These are phyloP conservation scores for Cercophora samala DNA, from an alignment of 495 filamentous ascomycete genomes.

Conservation along the genomic window DNA sequence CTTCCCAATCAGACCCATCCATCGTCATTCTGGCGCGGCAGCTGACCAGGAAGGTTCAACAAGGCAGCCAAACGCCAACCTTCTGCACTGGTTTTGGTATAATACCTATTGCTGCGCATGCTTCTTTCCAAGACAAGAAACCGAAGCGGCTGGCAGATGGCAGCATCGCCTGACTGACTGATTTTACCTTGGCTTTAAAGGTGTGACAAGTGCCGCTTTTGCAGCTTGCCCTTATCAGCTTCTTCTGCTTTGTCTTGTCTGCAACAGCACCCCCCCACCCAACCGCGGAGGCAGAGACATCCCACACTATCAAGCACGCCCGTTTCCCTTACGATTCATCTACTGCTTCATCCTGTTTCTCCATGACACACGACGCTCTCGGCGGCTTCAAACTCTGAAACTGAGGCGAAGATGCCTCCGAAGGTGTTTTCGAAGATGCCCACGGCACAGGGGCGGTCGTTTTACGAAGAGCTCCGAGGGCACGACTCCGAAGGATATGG, in stretches of 20 bases:
- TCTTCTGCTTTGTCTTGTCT: background rate
- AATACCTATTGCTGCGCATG: background rate
- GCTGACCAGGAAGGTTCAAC: background rate
- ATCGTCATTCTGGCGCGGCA: constrained; percentile 24
- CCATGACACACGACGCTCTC: constrained; percentile 7
- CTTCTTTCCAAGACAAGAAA: constrained; percentile 4
- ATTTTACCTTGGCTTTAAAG: background rate
- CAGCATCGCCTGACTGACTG: constrained; percentile 22
- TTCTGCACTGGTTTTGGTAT: background rate
- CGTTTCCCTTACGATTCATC: background rate
- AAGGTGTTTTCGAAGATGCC: constrained; percentile 75
- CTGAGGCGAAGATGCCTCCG: constrained; percentile 56
- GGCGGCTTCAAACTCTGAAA: constrained; percentile 7
- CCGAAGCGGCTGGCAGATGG: constrained; percentile 6
- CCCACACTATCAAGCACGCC: background rate
- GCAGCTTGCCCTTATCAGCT: background rate
- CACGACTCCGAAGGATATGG: constrained; percentile 54
- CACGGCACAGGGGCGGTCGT: constrained; percentile 58
- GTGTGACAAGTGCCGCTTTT: background rate
- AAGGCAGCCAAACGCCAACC: constrained; percentile 8
- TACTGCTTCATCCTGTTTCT: background rate
- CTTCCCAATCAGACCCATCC: constrained; percentile 20
- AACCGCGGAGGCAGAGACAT: background rate
- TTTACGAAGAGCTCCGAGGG: constrained; percentile 67
- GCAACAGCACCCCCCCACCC: constrained; percentile 1